Conservation (phyloP, 106 monocot species). For the Acorus calamus region DNA sequence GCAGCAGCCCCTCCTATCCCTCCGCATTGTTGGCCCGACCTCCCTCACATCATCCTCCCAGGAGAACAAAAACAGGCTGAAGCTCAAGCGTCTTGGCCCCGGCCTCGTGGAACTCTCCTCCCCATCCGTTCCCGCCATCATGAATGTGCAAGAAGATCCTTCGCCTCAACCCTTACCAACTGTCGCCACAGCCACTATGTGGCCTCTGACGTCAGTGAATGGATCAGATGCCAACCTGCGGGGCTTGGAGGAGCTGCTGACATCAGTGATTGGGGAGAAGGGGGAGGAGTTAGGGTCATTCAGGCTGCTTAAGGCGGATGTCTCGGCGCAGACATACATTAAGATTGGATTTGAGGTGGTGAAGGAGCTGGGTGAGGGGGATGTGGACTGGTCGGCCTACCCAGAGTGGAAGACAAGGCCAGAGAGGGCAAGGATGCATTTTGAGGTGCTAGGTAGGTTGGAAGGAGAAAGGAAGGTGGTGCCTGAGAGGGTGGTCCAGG, state of each 20-base stretch:
- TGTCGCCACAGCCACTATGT: too few relatives aligned
- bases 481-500: constrained; percentile 63
- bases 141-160: constrained; percentile 13
- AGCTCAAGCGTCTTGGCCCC: constrained; percentile 86
- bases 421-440: constrained; percentile 39
- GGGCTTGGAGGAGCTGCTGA: constrained; percentile 73
- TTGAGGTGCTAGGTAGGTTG: constrained; percentile 73
- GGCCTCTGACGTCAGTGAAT: constrained; percentile 82
- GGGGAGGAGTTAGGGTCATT: constrained; percentile 54
- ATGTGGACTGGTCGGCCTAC: constrained; percentile 45
- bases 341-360: constrained; percentile 67
- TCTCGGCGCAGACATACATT: constrained; percentile 64
- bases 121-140: constrained; percentile 23
- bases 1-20: constrained; percentile 71
- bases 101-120: constrained; percentile 84
- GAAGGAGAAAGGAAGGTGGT: constrained; percentile 71
- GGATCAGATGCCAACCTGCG: constrained; percentile 50
- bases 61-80: constrained; percentile 48
- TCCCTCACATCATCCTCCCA: constrained; percentile 54
- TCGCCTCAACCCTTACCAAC: too few relatives aligned
- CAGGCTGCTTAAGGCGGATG: constrained; percentile 58
- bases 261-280: constrained; percentile 71
- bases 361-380: constrained; percentile 35
- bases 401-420: constrained; percentile 70
- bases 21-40: constrained; percentile 73